Conservation (phyloP, 2,329 filamentous ascomycete species). For the Fusarium decemcellulare region DNA sequence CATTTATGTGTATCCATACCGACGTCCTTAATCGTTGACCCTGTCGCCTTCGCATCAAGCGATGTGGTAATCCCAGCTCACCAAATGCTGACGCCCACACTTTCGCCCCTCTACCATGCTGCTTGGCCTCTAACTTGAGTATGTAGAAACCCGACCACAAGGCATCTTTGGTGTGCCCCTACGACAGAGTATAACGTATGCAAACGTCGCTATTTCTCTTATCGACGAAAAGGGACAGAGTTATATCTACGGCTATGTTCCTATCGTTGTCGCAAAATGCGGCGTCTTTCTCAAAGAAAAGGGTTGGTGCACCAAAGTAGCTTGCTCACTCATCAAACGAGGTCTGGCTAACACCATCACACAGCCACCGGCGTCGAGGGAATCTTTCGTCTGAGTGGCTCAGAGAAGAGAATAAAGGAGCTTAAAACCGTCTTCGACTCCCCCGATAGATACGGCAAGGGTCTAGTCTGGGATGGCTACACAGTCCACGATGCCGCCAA, state of each 20-base stretch:
- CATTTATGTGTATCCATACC: neutral
- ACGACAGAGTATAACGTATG: constrained; percentile 95
- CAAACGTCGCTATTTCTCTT: constrained; percentile 97
- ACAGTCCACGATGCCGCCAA: constrained; percentile 99
- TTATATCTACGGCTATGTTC: constrained; percentile 98
- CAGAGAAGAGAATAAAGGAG: constrained; percentile 98
- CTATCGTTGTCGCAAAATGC: constrained; percentile 98
- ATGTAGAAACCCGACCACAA: constrained; percentile 65
- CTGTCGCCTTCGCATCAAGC: constrained; percentile 9
- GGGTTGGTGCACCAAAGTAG: constrained; percentile 70
- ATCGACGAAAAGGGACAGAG: constrained; percentile 93
- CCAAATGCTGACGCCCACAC: constrained; percentile 9
- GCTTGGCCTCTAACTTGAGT: constrained; percentile 37
- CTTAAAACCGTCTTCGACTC: constrained; percentile 93
- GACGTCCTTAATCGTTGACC: neutral
- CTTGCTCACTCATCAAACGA: neutral
- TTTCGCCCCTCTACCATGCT: constrained; percentile 1
- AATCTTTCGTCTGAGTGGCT: constrained; percentile 96
- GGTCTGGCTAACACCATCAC: constrained; percentile 41
- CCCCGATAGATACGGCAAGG: constrained; percentile 95
- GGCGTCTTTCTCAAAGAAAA: constrained; percentile 98
- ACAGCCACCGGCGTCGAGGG: constrained; percentile 94
- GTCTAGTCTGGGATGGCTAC: constrained; percentile 96
- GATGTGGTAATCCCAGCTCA: neutral
- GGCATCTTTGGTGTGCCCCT: constrained; percentile 97